A percentile compares a stretch with the other conserved stretches of the same genome.
Evolutionary conservation across 2,329 filamentous ascomycete genomes (phyloP).

Genomic region (Ophiostoma montium): DNA sequence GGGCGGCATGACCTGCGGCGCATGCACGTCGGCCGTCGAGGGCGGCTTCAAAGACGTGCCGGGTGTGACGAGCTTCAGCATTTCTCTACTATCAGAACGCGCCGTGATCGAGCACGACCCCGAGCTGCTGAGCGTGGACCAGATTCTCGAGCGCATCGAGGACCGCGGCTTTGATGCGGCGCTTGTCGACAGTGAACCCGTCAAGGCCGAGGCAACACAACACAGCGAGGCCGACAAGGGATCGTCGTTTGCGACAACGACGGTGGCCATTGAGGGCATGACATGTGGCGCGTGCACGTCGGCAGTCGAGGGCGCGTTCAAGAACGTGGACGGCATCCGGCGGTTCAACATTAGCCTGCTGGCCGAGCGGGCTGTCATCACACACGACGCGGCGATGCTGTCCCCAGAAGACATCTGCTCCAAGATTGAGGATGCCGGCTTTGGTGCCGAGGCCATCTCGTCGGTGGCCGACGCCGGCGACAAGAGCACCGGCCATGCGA

Average conservation of each 20-base stretch:
- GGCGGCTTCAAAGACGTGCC: slow-evolving; percentile 61
- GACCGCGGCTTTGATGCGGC: slow-evolving; percentile 70
- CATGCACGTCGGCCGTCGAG: slow-evolving; percentile 77
- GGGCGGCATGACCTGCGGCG: slow-evolving; percentile 83
- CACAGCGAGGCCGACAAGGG: slow-evolving; percentile 40
- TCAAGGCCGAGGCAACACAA: slow-evolving; percentile 19
- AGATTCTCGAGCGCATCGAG: slow-evolving; percentile 46
- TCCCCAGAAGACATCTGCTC: slow-evolving; percentile 61
- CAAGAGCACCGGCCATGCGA: slow-evolving; percentile 39
- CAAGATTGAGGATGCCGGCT: slow-evolving; percentile 79
- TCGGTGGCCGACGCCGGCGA: slow-evolving; percentile 48
- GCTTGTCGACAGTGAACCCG: slow-evolving; percentile 51
- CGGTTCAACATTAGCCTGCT: slow-evolving; percentile 93
- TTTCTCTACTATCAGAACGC: slow-evolving; percentile 71
- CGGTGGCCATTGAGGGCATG: slow-evolving; percentile 87
- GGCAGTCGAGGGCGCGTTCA: slow-evolving; percentile 73
- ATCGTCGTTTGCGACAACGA: slow-evolving; percentile 52
- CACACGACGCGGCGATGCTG: slow-evolving; percentile 63
- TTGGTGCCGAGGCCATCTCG: slow-evolving; percentile 72
- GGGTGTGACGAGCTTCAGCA: slow-evolving; percentile 63
- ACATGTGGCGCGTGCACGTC: slow-evolving; percentile 95
- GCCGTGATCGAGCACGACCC: slow-evolving; percentile 74
- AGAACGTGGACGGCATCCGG: slow-evolving; percentile 58
- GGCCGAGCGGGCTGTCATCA: slow-evolving; percentile 78
- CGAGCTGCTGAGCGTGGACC: slow-evolving; percentile 32